Conservation (phyloP, 768 basidiomycete species). For the Mycena vulgaris region DNA sequence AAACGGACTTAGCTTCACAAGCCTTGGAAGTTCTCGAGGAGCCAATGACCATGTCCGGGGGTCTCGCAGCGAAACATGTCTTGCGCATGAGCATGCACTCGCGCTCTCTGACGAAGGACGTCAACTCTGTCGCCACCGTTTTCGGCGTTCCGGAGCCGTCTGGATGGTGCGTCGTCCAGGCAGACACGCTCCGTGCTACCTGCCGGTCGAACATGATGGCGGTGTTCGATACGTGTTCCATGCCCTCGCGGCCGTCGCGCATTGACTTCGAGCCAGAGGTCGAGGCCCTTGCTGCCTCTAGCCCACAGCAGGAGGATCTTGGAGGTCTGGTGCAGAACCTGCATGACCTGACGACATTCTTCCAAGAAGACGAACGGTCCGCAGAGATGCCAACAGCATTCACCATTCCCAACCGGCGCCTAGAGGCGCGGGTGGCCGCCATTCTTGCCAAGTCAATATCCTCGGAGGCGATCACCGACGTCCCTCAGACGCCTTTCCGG, state of each 20-base stretch:
- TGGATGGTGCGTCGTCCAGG: slow-evolving; percentile 89
- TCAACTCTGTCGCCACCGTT: slow-evolving; percentile 75
- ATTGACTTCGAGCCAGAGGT: slow-evolving; percentile 82
- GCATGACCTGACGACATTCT: slow-evolving; percentile 82
- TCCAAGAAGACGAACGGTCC: slow-evolving; percentile 64
- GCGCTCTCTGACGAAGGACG: slow-evolving; percentile 58
- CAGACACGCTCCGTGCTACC: slow-evolving; percentile 69
- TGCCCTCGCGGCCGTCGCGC: slow-evolving; percentile 77
- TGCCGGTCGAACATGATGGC: slow-evolving; percentile 87
- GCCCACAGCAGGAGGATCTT: slow-evolving; percentile 74
- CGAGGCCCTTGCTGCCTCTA: slow-evolving; percentile 58
- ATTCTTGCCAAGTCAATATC: slow-evolving; percentile 87
- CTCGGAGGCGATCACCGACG: slow-evolving; percentile 63
- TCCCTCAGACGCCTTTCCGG: slow-evolving; percentile 85
- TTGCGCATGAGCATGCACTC: slow-evolving; percentile 92
- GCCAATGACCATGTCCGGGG: slow-evolving; percentile 84
- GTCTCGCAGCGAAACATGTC: slow-evolving; percentile 87
- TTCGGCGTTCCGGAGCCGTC: slow-evolving; percentile 88
- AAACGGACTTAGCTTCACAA: slow-evolving; percentile 86
- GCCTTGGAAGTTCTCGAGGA: slow-evolving; percentile 96
- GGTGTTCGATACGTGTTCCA: slow-evolving; percentile 88
- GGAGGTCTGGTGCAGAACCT: slow-evolving; percentile 85
- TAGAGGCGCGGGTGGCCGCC: slow-evolving; percentile 86
- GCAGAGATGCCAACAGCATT: slow-evolving; percentile 50
- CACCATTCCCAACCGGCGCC: slow-evolving; percentile 67